Evolutionary conservation across 140 eudicot genomes (phyloP), one percentile per base, ranked within the genome.

Genomic region (Stevia rebaudiana): DNA sequence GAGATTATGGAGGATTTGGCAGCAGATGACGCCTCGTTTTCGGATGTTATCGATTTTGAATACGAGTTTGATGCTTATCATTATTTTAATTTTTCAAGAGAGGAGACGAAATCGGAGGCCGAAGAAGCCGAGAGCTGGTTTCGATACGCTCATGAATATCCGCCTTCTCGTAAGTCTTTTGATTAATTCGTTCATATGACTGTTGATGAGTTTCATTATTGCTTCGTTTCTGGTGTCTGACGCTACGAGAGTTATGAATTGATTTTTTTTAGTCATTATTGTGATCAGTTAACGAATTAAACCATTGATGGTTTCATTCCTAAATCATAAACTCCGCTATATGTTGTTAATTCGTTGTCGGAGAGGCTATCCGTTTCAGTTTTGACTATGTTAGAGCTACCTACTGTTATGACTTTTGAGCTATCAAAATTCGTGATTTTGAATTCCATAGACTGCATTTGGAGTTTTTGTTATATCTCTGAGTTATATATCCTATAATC

Each of bases 21-120:
- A 22, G 82, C 68, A 11, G 81, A 63, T 18, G 63, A 49, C 25
- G 75, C 47, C 25, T 67, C 65, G 48, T 17, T 60, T n/a, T 40
- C 57, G 1, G 85, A 71, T n/a, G 39, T 48, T 57, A 39, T 71
- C 57, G 96, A 91, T 48, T 72, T 63, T 6, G 88, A 81, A 17
- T 88, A 92, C 74, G 98, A 92, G 75, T 92, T 80, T 59, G 96
- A 92, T 65, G 96, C 87, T 43, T 68, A 60, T 63, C 76, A 66
- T 10, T 85, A 71, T 43, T 83, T 41, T 56, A 95, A 92, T 85
- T 92, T 92, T 31, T 37, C 63, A 19, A 59, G 74, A 39, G 71
- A 70, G 0, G 98, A 87, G 76, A 53, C 86, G 43, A 28, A 23
- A 25, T 63, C 61, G 2, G 89, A 92, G 61, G 76, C 83, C 2